These are phyloP conservation scores for Ichthyophthirius multifiliis DNA, from an alignment of 169 alveolate genomes.

Conservation along the genomic window DNA sequence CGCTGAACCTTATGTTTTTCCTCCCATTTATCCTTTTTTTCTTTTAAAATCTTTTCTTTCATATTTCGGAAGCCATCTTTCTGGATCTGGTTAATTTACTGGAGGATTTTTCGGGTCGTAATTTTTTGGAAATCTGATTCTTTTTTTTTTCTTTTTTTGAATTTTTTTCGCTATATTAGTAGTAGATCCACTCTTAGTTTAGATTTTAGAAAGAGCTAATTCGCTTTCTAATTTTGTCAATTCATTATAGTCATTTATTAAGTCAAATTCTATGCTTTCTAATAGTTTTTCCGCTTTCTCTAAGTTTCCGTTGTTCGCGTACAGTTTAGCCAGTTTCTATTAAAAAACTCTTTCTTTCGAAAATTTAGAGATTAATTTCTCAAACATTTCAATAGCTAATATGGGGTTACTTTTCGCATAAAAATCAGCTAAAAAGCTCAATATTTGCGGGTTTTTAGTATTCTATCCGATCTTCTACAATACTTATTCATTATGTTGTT, in stretches of 20 bases:
- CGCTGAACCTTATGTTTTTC: too few relatives aligned
- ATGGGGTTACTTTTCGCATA: background rate
- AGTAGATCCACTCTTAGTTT: slow-evolving; percentile 4
- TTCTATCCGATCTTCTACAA: background rate
- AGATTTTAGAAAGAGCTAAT: slow-evolving; percentile 3
- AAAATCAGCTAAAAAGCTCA: background rate
- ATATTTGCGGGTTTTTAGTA: background rate
- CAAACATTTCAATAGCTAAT: background rate
- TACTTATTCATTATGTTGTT: background rate
- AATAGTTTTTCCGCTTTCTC: background rate
- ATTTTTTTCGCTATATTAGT: slow-evolving; percentile 10
- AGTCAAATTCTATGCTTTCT: background rate
- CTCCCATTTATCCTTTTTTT: too few relatives aligned
- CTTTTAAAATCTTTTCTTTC: slow-evolving; percentile 68
- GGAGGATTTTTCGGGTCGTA: slow-evolving; percentile 73
- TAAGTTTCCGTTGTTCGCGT: background rate
- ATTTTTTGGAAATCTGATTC: slow-evolving; percentile 70
- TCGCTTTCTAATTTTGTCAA: background rate
- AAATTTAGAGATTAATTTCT: background rate
- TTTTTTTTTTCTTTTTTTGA: slow-evolving; percentile 48
- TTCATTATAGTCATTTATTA: background rate
- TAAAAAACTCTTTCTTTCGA: background rate
- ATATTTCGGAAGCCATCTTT: slow-evolving; percentile 82
- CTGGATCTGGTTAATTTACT: slow-evolving; percentile 77
- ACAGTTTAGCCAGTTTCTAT: background rate